Conservation (phyloP, 345 rosid species). For the Citrus mangshanensis region DNA sequence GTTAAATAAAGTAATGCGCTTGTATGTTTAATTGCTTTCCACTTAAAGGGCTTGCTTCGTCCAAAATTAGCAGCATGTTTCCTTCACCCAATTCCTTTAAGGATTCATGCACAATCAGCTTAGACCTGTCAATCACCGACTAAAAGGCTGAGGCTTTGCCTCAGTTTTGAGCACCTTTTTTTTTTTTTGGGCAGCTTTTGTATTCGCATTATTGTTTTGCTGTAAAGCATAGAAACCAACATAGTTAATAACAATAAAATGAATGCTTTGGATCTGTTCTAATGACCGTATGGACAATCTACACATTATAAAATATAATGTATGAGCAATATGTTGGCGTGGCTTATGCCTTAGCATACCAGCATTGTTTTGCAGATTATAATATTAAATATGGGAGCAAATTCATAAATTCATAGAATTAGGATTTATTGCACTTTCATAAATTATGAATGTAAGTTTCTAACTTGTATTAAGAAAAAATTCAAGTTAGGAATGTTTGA, state of each 20-base stretch:
- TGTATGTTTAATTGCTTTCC: slow-evolving; percentile 11
- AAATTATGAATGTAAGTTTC: no score
- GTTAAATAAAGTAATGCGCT: neutral
- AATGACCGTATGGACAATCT: neutral
- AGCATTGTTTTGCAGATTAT: no score
- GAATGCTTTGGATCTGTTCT: neutral
- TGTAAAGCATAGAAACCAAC: neutral
- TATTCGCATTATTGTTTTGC: neutral
- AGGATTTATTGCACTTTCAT: no score
- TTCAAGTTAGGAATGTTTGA: no score
- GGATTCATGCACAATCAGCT: neutral
- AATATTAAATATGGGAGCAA: no score
- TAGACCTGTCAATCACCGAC: neutral
- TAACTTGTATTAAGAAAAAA: no score
- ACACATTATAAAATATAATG: no score
- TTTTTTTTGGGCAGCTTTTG: neutral
- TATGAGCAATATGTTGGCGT: no score
- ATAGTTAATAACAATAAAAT: neutral
- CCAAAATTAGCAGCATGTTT: neutral
- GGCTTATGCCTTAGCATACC: no score
- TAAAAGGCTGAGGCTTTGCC: neutral
- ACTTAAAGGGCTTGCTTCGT: slow-evolving; percentile 12
- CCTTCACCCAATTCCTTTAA: neutral
- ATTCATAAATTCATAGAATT: no score
- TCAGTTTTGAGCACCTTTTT: neutral